Base-by-base conservation (phyloP, 75 land plant species). In the Sequoia sempervirens region DNA sequence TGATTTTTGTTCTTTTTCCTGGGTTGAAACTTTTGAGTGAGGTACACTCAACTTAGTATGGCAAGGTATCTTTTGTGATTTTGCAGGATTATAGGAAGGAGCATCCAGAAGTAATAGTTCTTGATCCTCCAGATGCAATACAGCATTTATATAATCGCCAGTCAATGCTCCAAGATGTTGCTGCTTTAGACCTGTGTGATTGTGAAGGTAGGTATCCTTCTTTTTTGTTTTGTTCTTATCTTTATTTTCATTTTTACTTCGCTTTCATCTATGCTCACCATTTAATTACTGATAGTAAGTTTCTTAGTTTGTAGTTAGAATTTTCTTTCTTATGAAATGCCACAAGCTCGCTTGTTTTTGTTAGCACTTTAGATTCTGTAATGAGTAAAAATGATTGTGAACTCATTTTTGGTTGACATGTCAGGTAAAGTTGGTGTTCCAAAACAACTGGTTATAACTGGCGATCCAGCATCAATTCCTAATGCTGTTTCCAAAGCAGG, bases 41-140 rank as follows among this genome's bases (percentile, higher is more conserved):
- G n/a, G n/a, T 28, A 18, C 40, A 18, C 30, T 38, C 18, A 30
- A 50, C 37, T 47, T 45, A 40, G 11, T 8, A 32, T 32, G 23
- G 1, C n/a, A 54, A 47, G 47, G 14, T 56, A 3, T 18, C 20
- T 52, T 7, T 20, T 34, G 10, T 56, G 68, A 1, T 81, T 83
- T 82, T 89, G 83, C 75, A 95, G 97, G 97, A 94, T 26, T 95
- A 90, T 46, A 75, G 92, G 83, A 86, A 84, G 70, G 84, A 81
- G 46, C 91, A 95, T 86, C 97, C 97, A 52, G 96, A 95, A 83
- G 97, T 95, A 26, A 91, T 93, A 80, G 94, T 95, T 38, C 92
- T 95, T 75, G 97, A 95, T 81, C 97, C 97, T 68, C 97, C 97
- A 37, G 92, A 90, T 89, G 97, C 97, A 61, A 95, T 95, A 68